A percentile compares a stretch with the other conserved stretches of the same genome.
phyloP scores from a whole-genome alignment of 2,329 filamentous ascomycete species.

The Fonsecaea multimorphosa region DNA sequence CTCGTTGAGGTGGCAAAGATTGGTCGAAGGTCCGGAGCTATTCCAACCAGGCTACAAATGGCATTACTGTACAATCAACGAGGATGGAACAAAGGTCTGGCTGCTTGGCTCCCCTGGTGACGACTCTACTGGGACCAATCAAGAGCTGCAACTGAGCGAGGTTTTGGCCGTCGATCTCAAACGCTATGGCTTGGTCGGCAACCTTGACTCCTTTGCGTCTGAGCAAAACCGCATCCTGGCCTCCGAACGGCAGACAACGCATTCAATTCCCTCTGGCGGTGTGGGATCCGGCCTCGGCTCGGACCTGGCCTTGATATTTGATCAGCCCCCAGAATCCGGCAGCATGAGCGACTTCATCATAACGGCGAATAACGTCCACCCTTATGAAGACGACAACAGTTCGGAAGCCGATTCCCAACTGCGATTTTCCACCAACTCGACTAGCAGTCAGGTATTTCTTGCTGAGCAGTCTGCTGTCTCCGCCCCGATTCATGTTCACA shows the following conservation, averaged over 20 bases:
- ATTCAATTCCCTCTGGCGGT: constrained; percentile 48
- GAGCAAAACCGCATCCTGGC: constrained; percentile 55
- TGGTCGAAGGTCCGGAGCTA: constrained; percentile 92
- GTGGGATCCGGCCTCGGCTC: constrained; percentile 68
- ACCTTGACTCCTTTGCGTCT: constrained; percentile 64
- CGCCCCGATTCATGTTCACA: constrained; percentile 89
- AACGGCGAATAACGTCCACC: constrained; percentile 80
- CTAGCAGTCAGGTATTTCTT: constrained; percentile 32
- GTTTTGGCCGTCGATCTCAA: constrained; percentile 92
- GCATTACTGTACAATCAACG: constrained; percentile 97
- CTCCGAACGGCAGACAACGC: constrained; percentile 61
- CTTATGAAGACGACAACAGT: constrained; percentile 60
- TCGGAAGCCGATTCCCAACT: constrained; percentile 37
- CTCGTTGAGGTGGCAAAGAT: constrained; percentile 88
- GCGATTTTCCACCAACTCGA: constrained; percentile 34
- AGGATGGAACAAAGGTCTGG: constrained; percentile 95
- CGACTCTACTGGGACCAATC: constrained; percentile 69
- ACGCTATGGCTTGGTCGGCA: constrained; percentile 87
- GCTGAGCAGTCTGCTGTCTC: constrained; percentile 62
- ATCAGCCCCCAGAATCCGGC: constrained; percentile 75
- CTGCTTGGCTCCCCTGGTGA: constrained; percentile 90
- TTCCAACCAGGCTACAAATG: constrained; percentile 92
- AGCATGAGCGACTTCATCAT: constrained; percentile 91
- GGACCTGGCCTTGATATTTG: constrained; percentile 86
- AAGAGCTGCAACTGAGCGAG: constrained; percentile 92